Evolutionary conservation across 2,329 filamentous ascomycete genomes (phyloP), one percentile per base, ranked within the genome.

Genomic region (Xylariaceae sp.): DNA sequence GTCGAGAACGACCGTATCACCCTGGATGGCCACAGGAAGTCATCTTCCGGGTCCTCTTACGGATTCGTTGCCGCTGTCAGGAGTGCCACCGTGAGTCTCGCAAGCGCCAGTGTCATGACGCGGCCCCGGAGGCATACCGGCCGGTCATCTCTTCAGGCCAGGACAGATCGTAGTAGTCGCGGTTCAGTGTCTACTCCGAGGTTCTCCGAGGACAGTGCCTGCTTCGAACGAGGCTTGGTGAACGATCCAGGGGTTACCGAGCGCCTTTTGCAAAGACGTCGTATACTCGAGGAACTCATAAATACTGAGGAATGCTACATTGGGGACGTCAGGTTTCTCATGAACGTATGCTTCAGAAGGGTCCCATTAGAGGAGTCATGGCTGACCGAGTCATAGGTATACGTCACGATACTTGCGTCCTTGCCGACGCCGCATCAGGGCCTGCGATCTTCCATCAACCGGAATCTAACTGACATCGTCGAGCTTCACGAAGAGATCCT

Each of bases 281-380:
- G 80, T 41, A 78, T 94, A 24, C 61, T 96, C 22, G 84, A 92
- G 52, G 92, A 96, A 60, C 65, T 96, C 32, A 77, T 95, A 40
- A 73, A 64, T 36, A 94, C 89, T 0, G 92, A 96, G 57, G 83
- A 92, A 54, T 77, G 81, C 50, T 96, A 96, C 55, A 80, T 96
- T 47, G 77, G 80, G 12, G 90, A 94, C 50, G 60, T 96, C 37
- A 86, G 86, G 48, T 87, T 92, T 44, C 66, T 96, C 38, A 82
- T 83, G 55, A 88, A 93, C 60, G 89, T 90, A 63, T 53, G 77
- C 51, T n/a, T 11, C 25, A 11, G 7, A 9, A 21, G 3, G 8
- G 16, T 9, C 15, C 5, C 13, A 30, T 4, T 23, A 8, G 14
- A 22, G 13, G 13, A 6, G 27, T 6, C 13, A 31, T 19, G 19